These are phyloP conservation scores for Fomitopsis palustris DNA, from an alignment of 1,284 basidiomycete species.

Conservation along the genomic window DNA sequence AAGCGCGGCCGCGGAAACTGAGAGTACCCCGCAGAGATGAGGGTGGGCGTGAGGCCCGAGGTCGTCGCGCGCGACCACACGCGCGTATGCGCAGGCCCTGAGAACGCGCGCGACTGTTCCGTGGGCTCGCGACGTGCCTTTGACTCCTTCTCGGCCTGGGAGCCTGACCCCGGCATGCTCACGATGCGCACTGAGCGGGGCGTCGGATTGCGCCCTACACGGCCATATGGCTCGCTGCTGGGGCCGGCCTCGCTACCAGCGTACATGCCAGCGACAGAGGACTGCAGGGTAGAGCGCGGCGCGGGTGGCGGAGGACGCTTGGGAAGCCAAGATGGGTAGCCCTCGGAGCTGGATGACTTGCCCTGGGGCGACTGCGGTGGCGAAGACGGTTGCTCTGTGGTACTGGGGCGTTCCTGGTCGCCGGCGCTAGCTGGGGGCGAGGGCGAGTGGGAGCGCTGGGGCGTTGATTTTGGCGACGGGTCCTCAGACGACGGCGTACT, in stretches of 20 bases:
- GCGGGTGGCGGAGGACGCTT: slow-evolving; percentile 71
- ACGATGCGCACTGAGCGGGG: slow-evolving; percentile 77
- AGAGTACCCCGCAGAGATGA: slow-evolving; percentile 34
- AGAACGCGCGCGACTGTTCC: slow-evolving; percentile 46
- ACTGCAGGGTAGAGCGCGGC: slow-evolving; percentile 67
- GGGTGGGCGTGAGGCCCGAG: slow-evolving; percentile 43
- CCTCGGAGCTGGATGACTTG: slow-evolving; percentile 45
- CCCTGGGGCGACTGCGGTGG: slow-evolving; percentile 26
- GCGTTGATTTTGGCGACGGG: slow-evolving; percentile 25
- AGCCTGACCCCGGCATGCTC: slow-evolving; percentile 49
- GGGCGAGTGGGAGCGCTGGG: slow-evolving; percentile 22
- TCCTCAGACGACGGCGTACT: slow-evolving; percentile 18
- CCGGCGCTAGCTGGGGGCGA: slow-evolving; percentile 16
- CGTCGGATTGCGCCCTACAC: slow-evolving; percentile 64
- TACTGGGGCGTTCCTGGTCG: slow-evolving; percentile 21
- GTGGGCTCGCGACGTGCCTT: slow-evolving; percentile 42
- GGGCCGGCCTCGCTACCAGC: slow-evolving; percentile 33
- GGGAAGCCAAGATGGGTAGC: slow-evolving; percentile 80
- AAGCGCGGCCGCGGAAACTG: slow-evolving; percentile 57
- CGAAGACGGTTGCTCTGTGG: slow-evolving; percentile 18
- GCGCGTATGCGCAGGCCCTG: slow-evolving; percentile 29
- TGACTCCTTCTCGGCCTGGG: slow-evolving; percentile 31
- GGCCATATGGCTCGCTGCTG: slow-evolving; percentile 37
- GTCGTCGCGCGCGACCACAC: slow-evolving; percentile 63
- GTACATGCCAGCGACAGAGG: slow-evolving; percentile 38